A percentile compares a stretch with the other conserved stretches of the same genome.
Conservation (phyloP, 2,329 filamentous ascomycete species). For the Capronia americana region DNA sequence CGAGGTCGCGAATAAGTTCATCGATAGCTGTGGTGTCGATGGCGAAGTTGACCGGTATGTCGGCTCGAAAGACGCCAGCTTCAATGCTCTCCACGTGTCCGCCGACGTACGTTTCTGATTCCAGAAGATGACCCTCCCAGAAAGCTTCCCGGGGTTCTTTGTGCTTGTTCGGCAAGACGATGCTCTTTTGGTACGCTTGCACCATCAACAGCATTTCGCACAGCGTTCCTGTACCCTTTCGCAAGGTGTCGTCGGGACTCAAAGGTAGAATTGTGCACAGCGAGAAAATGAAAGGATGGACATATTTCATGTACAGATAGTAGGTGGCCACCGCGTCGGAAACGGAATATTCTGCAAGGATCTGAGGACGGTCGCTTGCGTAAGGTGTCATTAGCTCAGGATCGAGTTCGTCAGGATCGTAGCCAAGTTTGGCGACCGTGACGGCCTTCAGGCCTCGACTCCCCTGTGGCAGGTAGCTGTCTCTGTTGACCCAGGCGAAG, state of each 20-base stretch:
- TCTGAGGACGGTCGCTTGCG: constrained; percentile 88
- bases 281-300: constrained; percentile 99
- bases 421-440: constrained; percentile 95
- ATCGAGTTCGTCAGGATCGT: constrained; percentile 96
- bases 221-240: constrained; percentile 97
- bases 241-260: constrained; percentile 86
- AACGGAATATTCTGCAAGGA: constrained; percentile 94
- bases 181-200: constrained; percentile 89
- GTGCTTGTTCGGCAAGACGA: constrained; percentile 96
- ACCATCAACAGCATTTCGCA: constrained; percentile 99
- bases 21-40: constrained; percentile 90
- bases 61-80: constrained; percentile 92
- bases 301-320: constrained; percentile 99
- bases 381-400: constrained; percentile 95
- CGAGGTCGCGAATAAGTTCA: constrained; percentile 83
- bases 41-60: constrained; percentile 92
- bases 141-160: constrained; percentile 88
- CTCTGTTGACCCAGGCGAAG: constrained; percentile 98
- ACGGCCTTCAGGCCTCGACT: constrained; percentile 97
- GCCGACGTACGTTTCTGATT: constrained; percentile 97
- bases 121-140: constrained; percentile 93
- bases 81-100: constrained; percentile 99
- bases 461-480: constrained; percentile 96
- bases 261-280: constrained; percentile 95
- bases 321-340: constrained; percentile 99